A percentile compares a stretch with the other conserved stretches of the same genome.
These are phyloP conservation scores for Ascochyta lentis DNA, from an alignment of 2,329 filamentous ascomycete species.

Conservation along the genomic window DNA sequence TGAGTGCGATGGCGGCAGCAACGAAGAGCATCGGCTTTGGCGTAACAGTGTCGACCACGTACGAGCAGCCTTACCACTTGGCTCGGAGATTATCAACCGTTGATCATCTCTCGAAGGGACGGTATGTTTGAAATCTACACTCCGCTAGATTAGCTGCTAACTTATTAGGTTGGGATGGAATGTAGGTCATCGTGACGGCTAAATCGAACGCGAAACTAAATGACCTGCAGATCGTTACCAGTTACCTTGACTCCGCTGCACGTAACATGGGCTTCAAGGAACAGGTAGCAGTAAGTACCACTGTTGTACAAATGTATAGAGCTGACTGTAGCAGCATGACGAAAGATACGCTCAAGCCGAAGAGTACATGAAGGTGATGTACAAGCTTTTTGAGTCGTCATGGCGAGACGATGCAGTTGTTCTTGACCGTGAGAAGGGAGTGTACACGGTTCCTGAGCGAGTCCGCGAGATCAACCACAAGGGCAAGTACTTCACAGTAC, in stretches of 20 bases:
- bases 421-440: conserved; percentile 62
- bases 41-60: conserved; percentile 71
- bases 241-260: conserved; percentile 71
- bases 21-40: conserved; percentile 73
- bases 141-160: conserved; percentile 2
- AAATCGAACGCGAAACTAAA: neutral
- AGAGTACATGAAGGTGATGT: conserved; percentile 72
- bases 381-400: conserved; percentile 72
- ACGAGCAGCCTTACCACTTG: conserved; percentile 72
- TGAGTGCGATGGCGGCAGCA: conserved; percentile 71
- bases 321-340: conserved; percentile 60
- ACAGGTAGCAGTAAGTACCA: conserved; percentile 62
- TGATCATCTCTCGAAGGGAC: conserved; percentile 71
- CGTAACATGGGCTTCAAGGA: conserved; percentile 65
- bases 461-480: conserved; percentile 71
- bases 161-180: conserved; percentile 32
- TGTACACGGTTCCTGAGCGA: conserved; percentile 65
- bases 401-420: conserved; percentile 72
- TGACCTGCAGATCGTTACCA: conserved; percentile 64
- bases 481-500: conserved; percentile 68
- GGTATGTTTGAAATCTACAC: conserved; percentile 39
- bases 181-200: conserved; percentile 20
- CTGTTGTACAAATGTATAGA: conserved; percentile 65
- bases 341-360: conserved; percentile 71
- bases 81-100: conserved; percentile 70